Percentiles rank a stretch among this genome's conserved stretches.
Conservation (phyloP, 2,329 filamentous ascomycete species). For the Helminthosporium solani region DNA sequence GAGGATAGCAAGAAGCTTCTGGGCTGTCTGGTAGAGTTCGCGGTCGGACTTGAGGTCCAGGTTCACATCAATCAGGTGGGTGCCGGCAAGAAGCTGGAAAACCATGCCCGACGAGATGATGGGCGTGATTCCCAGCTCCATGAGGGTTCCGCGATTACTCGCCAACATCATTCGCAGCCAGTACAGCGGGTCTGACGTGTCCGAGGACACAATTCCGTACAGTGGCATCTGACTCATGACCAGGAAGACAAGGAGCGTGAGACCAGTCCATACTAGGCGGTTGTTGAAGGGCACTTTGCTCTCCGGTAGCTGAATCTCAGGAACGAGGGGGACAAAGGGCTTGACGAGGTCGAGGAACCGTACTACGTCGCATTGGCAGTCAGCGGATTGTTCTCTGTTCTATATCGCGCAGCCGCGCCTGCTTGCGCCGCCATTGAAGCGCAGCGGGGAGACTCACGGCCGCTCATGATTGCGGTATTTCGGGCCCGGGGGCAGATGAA, state of each 20-base stretch:
- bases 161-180: conserved; percentile 99
- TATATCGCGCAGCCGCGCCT: conserved; percentile 9
- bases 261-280: conserved; percentile 55
- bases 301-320: conserved; percentile 84
- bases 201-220: conserved; percentile 97
- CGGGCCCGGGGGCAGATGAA: conserved; percentile 35
- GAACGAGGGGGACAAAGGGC: conserved; percentile 98
- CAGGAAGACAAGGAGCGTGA: conserved; percentile 94
- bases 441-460: conserved; percentile 51
- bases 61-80: conserved; percentile 99
- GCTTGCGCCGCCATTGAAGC: conserved; percentile 20
- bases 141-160: conserved; percentile 93
- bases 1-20: conserved; percentile 90
- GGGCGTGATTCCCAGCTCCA: conserved; percentile 93
- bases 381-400: conserved; percentile 17
- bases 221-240: conserved; percentile 98
- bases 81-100: conserved; percentile 98
- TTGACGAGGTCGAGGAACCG: conserved; percentile 99
- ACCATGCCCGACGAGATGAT: conserved; percentile 99
- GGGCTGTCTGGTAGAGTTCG: conserved; percentile 98
- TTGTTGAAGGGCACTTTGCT: conserved; percentile 99
- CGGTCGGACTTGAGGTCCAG: conserved; percentile 99
- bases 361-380: conserved; percentile 58
- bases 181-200: conserved; percentile 95
- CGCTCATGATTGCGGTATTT: conserved; percentile 56